Percentiles rank a stretch among this genome's conserved stretches.
These are phyloP conservation scores for Lizonia empirigonia DNA, from an alignment of 2,329 filamentous ascomycete genomes.

Conservation along the genomic window DNA sequence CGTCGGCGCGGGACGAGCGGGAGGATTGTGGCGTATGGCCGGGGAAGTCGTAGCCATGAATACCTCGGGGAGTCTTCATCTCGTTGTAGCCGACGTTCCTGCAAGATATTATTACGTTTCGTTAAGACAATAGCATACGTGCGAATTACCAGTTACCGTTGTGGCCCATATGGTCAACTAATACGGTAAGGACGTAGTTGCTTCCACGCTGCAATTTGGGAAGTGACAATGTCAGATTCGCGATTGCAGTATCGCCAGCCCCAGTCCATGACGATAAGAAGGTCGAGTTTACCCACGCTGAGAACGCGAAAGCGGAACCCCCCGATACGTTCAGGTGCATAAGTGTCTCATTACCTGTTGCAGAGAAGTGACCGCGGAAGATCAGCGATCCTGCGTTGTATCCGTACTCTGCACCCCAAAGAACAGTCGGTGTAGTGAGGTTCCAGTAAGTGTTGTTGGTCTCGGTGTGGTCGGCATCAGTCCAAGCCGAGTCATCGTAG, in stretches of 20 bases:
- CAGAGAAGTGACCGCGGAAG: conserved; percentile 70
- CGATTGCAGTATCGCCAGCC: conserved; percentile 52
- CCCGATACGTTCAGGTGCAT: conserved; percentile 63
- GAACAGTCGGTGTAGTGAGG: conserved; percentile 49
- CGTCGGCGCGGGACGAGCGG: conserved; percentile 16
- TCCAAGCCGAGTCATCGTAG: conserved; percentile 74
- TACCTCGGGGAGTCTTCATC: conserved; percentile 66
- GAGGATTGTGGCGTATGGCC: conserved; percentile 48
- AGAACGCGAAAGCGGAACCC: conserved; percentile 68
- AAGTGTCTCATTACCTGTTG: conserved; percentile 64
- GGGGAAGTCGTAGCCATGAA: conserved; percentile 63
- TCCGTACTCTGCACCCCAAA: conserved; percentile 73
- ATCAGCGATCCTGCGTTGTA: conserved; percentile 70
- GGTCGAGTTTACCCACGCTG: conserved; percentile 67
- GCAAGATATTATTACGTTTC: not conserved
- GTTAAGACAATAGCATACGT: not conserved
- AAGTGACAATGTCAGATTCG: conserved; percentile 62
- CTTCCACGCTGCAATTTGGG: conserved; percentile 57
- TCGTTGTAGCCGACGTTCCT: conserved; percentile 51
- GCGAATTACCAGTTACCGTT: conserved; percentile 58
- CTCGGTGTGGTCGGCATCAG: conserved; percentile 59
- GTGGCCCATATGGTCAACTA: conserved; percentile 74
- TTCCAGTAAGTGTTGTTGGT: conserved; percentile 59
- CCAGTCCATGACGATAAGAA: conserved; percentile 69
- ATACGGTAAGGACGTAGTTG: conserved; percentile 67